Evolutionary conservation across 2,329 filamentous ascomycete species (phyloP).

Genomic region (Penicillium expansum): DNA sequence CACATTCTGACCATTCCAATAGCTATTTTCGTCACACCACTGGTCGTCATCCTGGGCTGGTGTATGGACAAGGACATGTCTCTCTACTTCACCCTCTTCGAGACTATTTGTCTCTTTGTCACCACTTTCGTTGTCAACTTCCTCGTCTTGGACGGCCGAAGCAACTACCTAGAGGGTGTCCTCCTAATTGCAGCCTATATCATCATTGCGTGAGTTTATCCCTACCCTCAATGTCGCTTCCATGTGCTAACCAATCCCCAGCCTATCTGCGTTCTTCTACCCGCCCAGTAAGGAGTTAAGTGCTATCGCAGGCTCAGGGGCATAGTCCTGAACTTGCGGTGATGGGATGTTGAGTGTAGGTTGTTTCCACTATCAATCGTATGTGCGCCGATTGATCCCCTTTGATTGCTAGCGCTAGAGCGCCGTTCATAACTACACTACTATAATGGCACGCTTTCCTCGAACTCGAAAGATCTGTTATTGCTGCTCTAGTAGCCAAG

Average conservation of each 20-base stretch:
- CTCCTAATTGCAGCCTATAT: conserved; percentile 73
- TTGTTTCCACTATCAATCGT: background rate
- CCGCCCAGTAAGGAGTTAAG: conserved; percentile 31
- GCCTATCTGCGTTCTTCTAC: conserved; percentile 48
- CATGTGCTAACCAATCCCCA: conserved; percentile 7
- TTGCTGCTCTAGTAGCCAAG: background rate
- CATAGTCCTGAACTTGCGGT: background rate
- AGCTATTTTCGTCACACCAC: conserved; percentile 72
- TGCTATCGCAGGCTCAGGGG: conserved; percentile 23
- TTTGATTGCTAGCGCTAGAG: background rate
- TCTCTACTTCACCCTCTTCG: conserved; percentile 60
- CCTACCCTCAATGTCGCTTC: background rate
- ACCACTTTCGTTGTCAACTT: conserved; percentile 84
- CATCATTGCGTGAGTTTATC: conserved; percentile 64
- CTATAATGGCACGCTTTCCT: background rate
- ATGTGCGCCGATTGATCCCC: background rate
- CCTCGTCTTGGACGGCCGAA: conserved; percentile 76
- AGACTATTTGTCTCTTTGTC: conserved; percentile 72
- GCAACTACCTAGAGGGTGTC: conserved; percentile 77
- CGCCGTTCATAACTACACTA: background rate
- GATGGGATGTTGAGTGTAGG: background rate
- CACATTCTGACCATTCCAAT: conserved; percentile 6
- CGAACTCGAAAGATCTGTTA: background rate
- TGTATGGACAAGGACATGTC: conserved; percentile 70
- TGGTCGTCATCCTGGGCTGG: conserved; percentile 74